Conservation (phyloP, 2,329 filamentous ascomycete species). For the Alternaria ventricosa region DNA sequence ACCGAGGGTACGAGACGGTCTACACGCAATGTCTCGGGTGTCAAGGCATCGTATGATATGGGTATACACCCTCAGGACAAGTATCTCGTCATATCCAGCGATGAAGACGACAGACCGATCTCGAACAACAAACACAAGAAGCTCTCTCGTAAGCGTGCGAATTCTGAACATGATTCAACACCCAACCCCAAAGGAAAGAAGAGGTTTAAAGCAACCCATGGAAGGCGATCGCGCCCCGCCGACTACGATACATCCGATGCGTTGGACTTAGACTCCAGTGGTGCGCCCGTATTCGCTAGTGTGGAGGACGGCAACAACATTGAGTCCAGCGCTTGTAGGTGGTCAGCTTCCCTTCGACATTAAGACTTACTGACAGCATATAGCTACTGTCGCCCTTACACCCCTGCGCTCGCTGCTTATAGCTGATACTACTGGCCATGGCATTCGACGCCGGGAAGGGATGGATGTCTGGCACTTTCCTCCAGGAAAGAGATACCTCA, state of each 20-base stretch:
- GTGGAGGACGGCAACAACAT: neutral
- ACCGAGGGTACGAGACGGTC: constrained; percentile 29
- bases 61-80: constrained; percentile 40
- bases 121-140: neutral
- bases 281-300: neutral
- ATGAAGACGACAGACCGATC: neutral
- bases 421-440: neutral
- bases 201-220: neutral
- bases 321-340: neutral
- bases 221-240: neutral
- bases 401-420: neutral
- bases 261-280: neutral
- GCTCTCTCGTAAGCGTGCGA: neutral
- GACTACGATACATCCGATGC: neutral
- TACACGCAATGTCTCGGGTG: constrained; percentile 24
- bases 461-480: constrained; percentile 7
- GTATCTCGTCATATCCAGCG: constrained; percentile 16
- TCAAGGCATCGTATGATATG: constrained; percentile 32
- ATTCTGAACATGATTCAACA: neutral
- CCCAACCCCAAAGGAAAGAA: neutral
- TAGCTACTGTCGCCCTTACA: neutral
- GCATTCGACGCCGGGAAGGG: neutral
- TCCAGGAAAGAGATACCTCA: constrained; percentile 8
- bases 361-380: neutral
- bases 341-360: neutral